Conservation (phyloP, 108 stramenopile species). For the Fistulifera pelliculosa region DNA sequence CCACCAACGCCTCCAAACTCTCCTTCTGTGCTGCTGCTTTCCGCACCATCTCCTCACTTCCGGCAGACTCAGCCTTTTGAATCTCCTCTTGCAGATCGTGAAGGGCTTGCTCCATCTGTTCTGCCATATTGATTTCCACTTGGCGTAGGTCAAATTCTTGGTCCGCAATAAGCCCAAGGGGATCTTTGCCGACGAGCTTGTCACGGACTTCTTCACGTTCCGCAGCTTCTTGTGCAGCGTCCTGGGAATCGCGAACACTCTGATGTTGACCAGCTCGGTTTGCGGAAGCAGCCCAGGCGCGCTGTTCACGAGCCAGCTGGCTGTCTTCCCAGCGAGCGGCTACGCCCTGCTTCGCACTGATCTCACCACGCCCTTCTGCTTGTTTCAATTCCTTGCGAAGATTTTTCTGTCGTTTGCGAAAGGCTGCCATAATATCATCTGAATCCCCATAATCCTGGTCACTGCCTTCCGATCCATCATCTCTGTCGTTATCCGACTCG, state of each 20-base stretch:
- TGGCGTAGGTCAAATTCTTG: conserved; percentile 51
- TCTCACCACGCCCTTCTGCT: conserved; percentile 20
- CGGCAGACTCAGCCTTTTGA: conserved; percentile 25
- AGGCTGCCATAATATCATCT: conserved; percentile 24
- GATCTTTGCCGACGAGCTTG: conserved; percentile 57
- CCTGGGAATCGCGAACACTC: conserved; percentile 36
- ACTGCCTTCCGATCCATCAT: conserved; percentile 8
- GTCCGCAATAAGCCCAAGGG: conserved; percentile 46
- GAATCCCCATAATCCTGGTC: conserved; percentile 15
- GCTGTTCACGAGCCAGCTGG: conserved; percentile 34
- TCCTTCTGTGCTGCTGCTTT: conserved; percentile 62
- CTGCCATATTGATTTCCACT: conserved; percentile 39
- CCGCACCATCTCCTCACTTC: conserved; percentile 37
- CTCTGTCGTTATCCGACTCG: conserved; percentile 15
- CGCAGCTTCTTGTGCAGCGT: conserved; percentile 49
- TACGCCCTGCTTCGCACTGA: conserved; percentile 19
- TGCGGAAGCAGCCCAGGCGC: conserved; percentile 26
- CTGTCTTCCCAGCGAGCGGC: conserved; percentile 42
- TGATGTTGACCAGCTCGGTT: conserved; percentile 19
- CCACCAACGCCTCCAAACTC: conserved; percentile 51
- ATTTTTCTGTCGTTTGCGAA: conserved; percentile 21
- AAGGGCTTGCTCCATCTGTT: conserved; percentile 51
- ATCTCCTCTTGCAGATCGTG: conserved; percentile 47
- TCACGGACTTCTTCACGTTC: conserved; percentile 64
- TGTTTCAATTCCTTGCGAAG: conserved; percentile 24